phyloP scores from a whole-genome alignment of 768 basidiomycete genomes.

The Boletus speciosus region DNA sequence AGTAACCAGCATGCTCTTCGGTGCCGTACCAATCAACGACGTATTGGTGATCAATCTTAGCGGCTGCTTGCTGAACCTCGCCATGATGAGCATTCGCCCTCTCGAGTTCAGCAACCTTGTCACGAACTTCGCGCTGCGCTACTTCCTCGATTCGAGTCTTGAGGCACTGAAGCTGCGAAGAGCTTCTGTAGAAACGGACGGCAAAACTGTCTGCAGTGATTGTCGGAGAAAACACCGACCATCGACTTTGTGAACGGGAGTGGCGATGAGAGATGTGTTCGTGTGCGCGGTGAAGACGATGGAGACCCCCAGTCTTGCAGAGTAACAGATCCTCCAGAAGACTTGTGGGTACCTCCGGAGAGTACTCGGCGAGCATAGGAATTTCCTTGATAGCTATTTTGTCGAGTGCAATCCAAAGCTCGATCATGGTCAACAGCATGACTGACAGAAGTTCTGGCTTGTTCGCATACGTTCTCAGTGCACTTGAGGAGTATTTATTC shows the following conservation, averaged over 20 bases:
- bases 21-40: not conserved
- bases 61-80: constrained; percentile 10
- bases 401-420: constrained; percentile 50
- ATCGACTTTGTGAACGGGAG: not conserved
- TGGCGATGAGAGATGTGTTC: constrained; percentile 17
- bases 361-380: constrained; percentile 42
- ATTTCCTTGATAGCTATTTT: constrained; percentile 28
- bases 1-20: constrained; percentile 2
- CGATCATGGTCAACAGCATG: constrained; percentile 44
- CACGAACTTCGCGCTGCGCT: constrained; percentile 17
- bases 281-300: constrained; percentile 24
- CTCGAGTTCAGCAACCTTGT: constrained; percentile 29
- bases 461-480: constrained; percentile 20
- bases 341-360: constrained; percentile 40
- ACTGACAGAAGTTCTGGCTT: constrained; percentile 38
- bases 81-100: constrained; percentile 20
- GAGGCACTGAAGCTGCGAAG: constrained; percentile 18
- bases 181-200: too few species aligned
- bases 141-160: constrained; percentile 26
- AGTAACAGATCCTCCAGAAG: constrained; percentile 44
- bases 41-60: constrained; percentile 4
- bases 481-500: not conserved
- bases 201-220: not conserved
- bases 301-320: constrained; percentile 25
- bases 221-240: constrained; percentile 35